A percentile compares a stretch with the other conserved stretches of the same genome.
Conservation (phyloP, 129 eudicot genomes). For the Escallonia herrerae region DNA sequence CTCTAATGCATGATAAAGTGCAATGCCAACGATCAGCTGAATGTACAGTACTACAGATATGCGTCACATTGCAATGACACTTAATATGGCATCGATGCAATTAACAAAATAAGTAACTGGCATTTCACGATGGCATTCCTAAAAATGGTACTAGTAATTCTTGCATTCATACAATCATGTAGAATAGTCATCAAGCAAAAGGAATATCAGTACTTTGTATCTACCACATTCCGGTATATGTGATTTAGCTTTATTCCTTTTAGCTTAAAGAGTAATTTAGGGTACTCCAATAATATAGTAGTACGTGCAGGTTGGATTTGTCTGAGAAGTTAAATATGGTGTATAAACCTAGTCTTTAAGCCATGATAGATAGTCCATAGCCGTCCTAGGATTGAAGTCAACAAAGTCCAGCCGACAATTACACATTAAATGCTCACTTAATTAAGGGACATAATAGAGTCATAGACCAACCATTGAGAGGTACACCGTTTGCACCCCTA, state of each 20-base stretch:
- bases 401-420: constrained; percentile 26
- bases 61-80: too few species aligned
- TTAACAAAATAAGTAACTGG: neutral
- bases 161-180: too few species aligned
- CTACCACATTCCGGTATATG: neutral
- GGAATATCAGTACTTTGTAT: neutral
- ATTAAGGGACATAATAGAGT: neutral
- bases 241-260: neutral
- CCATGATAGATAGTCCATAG: neutral
- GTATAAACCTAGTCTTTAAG: neutral
- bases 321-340: neutral
- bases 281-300: too few species aligned
- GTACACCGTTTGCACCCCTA: constrained; percentile 16
- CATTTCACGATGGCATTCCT: too few species aligned
- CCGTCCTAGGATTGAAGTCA: constrained; percentile 20
- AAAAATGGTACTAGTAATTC: too few species aligned
- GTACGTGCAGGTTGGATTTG: neutral
- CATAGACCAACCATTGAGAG: neutral
- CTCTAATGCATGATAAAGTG: neutral
- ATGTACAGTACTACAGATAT: too few species aligned
- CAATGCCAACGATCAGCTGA: neutral
- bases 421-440: constrained; percentile 24
- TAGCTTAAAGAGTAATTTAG: too few species aligned
- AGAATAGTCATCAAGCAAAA: neutral
- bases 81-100: neutral